Percentiles rank a stretch among this genome's conserved stretches.
Conservation (phyloP, 768 basidiomycete species). For the Amanita thiersii region DNA sequence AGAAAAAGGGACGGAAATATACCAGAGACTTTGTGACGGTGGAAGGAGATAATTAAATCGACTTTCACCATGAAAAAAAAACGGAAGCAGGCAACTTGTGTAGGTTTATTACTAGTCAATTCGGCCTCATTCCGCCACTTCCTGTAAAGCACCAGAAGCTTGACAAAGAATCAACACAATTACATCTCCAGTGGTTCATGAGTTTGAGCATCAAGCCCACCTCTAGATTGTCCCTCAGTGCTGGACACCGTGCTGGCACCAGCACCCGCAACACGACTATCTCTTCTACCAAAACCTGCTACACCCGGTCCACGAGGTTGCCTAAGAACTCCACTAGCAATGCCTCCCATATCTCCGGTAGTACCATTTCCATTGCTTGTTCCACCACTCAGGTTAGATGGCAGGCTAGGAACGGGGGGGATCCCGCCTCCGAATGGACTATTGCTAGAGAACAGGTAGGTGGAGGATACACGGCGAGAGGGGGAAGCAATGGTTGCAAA, state of each 20-base stretch:
- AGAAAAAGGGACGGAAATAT: background rate
- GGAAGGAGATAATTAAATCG: background rate
- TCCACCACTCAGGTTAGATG: constrained; percentile 46
- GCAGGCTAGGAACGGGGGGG: constrained; percentile 77
- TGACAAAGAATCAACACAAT: constrained; percentile 16
- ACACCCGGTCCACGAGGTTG: constrained; percentile 81
- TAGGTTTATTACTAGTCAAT: background rate
- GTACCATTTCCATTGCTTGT: constrained; percentile 7
- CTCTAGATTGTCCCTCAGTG: constrained; percentile 33
- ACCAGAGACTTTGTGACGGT: background rate
- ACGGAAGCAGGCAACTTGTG: no score
- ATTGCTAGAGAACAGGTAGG: constrained; percentile 61
- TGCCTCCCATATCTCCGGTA: constrained; percentile 6
- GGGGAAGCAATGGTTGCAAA: constrained; percentile 85
- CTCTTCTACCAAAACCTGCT: constrained; percentile 65
- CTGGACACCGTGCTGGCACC: constrained; percentile 13
- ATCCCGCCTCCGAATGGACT: constrained; percentile 38
- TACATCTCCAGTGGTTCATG: constrained; percentile 86
- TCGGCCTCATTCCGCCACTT: background rate
- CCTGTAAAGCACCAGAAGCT: constrained; percentile 2
- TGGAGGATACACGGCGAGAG: constrained; percentile 65
- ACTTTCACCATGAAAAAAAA: no score
- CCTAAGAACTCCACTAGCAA: constrained; percentile 55
- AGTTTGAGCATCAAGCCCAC: constrained; percentile 76
- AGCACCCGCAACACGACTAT: constrained; percentile 40